Evolutionary conservation across 345 rosid genomes (phyloP).

Genomic region (Pseudoturritis turrita): DNA sequence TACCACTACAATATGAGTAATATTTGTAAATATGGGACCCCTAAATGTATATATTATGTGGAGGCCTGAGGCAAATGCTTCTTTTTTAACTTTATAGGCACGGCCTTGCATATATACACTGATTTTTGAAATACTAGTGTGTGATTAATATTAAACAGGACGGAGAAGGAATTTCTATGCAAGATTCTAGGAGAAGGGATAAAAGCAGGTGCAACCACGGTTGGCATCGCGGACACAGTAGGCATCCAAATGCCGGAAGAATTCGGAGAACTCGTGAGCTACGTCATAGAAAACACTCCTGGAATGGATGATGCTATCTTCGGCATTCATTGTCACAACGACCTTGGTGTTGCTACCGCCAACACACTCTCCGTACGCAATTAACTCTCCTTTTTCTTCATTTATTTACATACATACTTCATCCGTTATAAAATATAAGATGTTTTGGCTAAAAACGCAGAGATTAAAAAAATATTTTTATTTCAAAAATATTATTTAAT

Average conservation of each 20-base stretch:
- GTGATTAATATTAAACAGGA: not conserved
- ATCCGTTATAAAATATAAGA: too few relatives aligned
- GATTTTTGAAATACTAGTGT: not conserved
- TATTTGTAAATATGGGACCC: too few relatives aligned
- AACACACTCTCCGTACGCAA: constrained; percentile 64
- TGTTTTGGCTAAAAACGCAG: too few relatives aligned
- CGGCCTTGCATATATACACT: too few relatives aligned
- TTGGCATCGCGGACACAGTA: constrained; percentile 86
- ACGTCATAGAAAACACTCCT: constrained; percentile 76
- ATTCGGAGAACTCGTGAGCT: constrained; percentile 62
- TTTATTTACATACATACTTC: too few relatives aligned
- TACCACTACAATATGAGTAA: too few relatives aligned
- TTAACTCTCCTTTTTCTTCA: not conserved
- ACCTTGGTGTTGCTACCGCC: constrained; percentile 95
- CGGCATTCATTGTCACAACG: constrained; percentile 93
- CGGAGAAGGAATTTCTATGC: constrained; percentile 43
- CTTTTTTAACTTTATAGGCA: too few relatives aligned
- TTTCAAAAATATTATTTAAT: too few relatives aligned
- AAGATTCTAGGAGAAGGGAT: constrained; percentile 74
- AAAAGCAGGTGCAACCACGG: constrained; percentile 80
- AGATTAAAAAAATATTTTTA: too few relatives aligned
- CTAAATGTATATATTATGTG: too few relatives aligned
- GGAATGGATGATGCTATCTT: constrained; percentile 74
- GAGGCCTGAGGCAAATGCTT: too few relatives aligned
- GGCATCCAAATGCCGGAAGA: constrained; percentile 71